Conservation (phyloP, 2,329 filamentous ascomycete genomes). For the Penicillium sp. region DNA sequence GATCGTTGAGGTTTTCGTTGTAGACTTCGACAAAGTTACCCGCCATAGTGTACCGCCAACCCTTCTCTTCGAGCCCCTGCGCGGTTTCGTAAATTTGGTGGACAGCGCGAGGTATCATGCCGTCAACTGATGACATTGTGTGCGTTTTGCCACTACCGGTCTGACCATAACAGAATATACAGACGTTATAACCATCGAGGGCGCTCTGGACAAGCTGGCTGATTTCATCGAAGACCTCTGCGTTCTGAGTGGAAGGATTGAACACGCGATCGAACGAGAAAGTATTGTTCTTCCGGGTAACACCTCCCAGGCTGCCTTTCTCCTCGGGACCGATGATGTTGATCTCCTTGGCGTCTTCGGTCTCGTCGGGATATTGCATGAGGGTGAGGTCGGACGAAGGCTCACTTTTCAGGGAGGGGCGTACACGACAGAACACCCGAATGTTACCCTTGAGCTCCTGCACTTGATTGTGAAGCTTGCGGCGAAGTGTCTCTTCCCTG, state of each 20-base stretch:
- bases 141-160: constrained; percentile 96
- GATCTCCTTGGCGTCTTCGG: constrained; percentile 85
- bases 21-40: constrained; percentile 97
- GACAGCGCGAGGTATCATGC: constrained; percentile 93
- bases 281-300: constrained; percentile 75
- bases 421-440: constrained; percentile 93
- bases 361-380: constrained; percentile 75
- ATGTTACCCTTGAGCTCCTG: constrained; percentile 98
- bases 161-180: constrained; percentile 98
- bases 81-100: constrained; percentile 92
- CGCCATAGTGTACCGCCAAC: constrained; percentile 92
- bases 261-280: constrained; percentile 97
- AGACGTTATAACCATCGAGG: constrained; percentile 96
- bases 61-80: constrained; percentile 79
- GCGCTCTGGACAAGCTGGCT: constrained; percentile 96
- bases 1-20: constrained; percentile 93
- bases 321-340: constrained; percentile 81
- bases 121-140: constrained; percentile 88
- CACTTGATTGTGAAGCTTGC: constrained; percentile 95
- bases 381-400: constrained; percentile 64
- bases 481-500: constrained; percentile 84
- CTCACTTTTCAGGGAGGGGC: constrained; percentile 68
- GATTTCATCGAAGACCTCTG: constrained; percentile 92
- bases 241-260: constrained; percentile 72
- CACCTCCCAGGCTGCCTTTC: constrained; percentile 74